These are phyloP conservation scores for Naganishia randhawae DNA, from an alignment of 768 basidiomycete genomes.

Conservation along the genomic window DNA sequence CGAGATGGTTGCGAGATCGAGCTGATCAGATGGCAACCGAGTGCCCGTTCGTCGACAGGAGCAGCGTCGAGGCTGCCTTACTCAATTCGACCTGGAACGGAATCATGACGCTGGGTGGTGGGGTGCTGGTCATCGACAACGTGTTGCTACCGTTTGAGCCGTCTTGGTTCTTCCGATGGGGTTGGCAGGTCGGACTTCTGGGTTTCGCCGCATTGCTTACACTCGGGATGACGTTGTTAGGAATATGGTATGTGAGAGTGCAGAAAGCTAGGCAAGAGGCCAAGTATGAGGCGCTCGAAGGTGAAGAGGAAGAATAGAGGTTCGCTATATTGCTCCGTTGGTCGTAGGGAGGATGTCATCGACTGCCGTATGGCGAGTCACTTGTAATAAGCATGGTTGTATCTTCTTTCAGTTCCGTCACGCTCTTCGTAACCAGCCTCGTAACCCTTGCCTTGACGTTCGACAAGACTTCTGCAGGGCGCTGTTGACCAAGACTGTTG, in stretches of 20 bases:
- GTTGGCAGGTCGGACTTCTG: constrained; percentile 54
- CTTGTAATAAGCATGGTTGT: neutral
- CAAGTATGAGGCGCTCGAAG: constrained; percentile 84
- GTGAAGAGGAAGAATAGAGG: constrained; percentile 51
- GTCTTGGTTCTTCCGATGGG: constrained; percentile 60
- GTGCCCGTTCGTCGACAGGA: constrained; percentile 53
- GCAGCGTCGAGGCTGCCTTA: constrained; percentile 20
- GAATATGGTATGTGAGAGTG: constrained; percentile 60
- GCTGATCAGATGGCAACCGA: neutral
- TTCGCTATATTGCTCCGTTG: neutral
- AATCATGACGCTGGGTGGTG: constrained; percentile 65
- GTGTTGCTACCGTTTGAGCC: constrained; percentile 81
- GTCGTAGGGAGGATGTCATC: neutral
- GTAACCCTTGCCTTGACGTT: no score
- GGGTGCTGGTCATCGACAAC: constrained; percentile 80
- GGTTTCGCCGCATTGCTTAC: constrained; percentile 56
- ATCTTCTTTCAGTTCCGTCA: neutral
- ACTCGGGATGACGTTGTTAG: constrained; percentile 63
- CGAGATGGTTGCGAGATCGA: constrained; percentile 51
- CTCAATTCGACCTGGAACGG: constrained; percentile 18
- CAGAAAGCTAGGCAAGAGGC: constrained; percentile 68
- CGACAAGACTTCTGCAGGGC: no score
- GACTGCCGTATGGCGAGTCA: neutral
- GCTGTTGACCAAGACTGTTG: no score
- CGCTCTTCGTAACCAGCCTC: no score